Base-by-base conservation (phyloP, 306 rosid genomes). In the Ormosia semicastrata region DNA sequence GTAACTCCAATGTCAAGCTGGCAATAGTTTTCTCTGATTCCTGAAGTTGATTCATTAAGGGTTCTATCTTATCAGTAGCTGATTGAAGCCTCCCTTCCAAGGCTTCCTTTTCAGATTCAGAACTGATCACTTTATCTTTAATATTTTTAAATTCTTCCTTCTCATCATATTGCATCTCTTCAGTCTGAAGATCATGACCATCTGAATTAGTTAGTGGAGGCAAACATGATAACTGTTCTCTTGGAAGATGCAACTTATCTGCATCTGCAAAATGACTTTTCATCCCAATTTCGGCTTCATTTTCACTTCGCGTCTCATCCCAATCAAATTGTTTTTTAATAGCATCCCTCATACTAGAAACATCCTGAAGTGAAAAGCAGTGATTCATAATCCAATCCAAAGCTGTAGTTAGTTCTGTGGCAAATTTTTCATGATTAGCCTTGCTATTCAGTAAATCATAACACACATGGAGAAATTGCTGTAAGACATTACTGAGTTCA, bases 341-440 rank as follows among this genome's bases (percentile, higher is more conserved):
- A 57, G 89, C 91, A 73, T 92, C 92, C 84, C 78, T 92, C 94
- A 92, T 91, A 83, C 90, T 86, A 10, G 98, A 94, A 91, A 92
- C 97, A 85, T 92, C 98, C 85, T 92, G 97, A 62, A 91, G 92
- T 12, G 97, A 92, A 86, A 92, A 91, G 85, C 97, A 94, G 89
- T 94, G 97, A 75, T 92, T 94, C 81, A 94, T 76, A 59, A 91
- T 90, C 98, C 98, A 94, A 77, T 94, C 97, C 92, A 94, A 78
- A 67, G 98, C 87, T 29, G 75, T 57, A 50, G 91, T 90, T 37
- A 94, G 59, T 66, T 85, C 94, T 69, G 52, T 66, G 1, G 85
- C 64, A 81, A 94, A 90, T 14, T 74, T 87, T 43, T 78, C 89
- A 76, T 85, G 75, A 69, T 85, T 84, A 77, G 83, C 85, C 87